Percentiles rank a stretch among this genome's conserved stretches.
Evolutionary conservation across 164 flowering plant genomes (phyloP).

Genomic region (Stephania cephalantha): DNA sequence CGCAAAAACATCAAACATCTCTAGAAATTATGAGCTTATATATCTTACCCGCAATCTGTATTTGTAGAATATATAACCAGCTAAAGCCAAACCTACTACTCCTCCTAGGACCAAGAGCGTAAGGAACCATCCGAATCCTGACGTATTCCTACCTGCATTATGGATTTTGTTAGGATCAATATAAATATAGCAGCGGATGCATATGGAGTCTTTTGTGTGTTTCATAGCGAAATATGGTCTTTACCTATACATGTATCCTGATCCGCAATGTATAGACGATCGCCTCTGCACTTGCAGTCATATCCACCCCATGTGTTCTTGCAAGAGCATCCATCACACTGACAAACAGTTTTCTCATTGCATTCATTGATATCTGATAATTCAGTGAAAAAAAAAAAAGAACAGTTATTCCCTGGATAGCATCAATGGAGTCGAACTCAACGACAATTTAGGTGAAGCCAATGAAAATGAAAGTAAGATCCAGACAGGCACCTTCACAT

Average conservation of each 20-base stretch:
- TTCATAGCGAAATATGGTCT: slow-evolving; percentile 5
- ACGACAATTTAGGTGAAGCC: background rate
- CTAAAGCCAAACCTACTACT: slow-evolving; percentile 40
- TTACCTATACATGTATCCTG: slow-evolving; percentile 91
- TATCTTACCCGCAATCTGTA: slow-evolving; percentile 67
- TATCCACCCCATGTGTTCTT: slow-evolving; percentile 81
- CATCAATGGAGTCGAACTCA: background rate
- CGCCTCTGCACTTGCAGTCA: slow-evolving; percentile 72
- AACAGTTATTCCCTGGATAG: background rate
- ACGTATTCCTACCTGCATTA: slow-evolving; percentile 43
- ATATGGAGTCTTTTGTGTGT: background rate
- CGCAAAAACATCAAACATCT: background rate
- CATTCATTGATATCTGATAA: slow-evolving; percentile 76
- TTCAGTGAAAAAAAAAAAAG: slow-evolving; percentile 6
- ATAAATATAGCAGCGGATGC: background rate
- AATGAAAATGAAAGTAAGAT: background rate
- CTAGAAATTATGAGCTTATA: background rate
- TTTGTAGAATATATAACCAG: slow-evolving; percentile 88
- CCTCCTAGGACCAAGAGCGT: slow-evolving; percentile 46
- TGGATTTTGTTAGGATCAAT: background rate
- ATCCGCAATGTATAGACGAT: slow-evolving; percentile 61
- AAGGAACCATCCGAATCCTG: slow-evolving; percentile 50
- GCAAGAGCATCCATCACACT: slow-evolving; percentile 81
- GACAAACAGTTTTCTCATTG: slow-evolving; percentile 61
- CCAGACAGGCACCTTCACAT: slow-evolving; percentile 58